phyloP scores from a whole-genome alignment of 1,284 basidiomycete species.

The Tilletia setariae region DNA sequence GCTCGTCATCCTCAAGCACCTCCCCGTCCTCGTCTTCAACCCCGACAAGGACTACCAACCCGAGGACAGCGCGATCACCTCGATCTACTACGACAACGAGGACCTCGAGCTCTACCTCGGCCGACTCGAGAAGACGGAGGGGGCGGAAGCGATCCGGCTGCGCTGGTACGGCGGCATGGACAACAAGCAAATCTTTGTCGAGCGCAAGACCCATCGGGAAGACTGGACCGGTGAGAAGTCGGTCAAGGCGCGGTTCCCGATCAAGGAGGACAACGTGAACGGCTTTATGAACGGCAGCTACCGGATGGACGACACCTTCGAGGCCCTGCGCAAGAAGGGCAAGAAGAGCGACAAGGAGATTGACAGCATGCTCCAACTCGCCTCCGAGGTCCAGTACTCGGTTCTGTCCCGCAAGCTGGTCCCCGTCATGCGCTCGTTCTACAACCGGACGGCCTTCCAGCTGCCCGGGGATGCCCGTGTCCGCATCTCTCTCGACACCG shows the following conservation, averaged over 20 bases:
- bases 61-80: constrained; percentile 79
- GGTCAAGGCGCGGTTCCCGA: constrained; percentile 94
- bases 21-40: constrained; percentile 77
- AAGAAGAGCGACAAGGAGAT: constrained; percentile 93
- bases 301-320: constrained; percentile 91
- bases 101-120: constrained; percentile 97
- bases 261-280: constrained; percentile 93
- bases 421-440: constrained; percentile 93
- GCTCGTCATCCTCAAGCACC: constrained; percentile 84
- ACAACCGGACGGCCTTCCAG: constrained; percentile 98
- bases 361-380: constrained; percentile 91
- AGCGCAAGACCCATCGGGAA: constrained; percentile 97
- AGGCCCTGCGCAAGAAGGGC: constrained; percentile 79
- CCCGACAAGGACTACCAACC: constrained; percentile 87
- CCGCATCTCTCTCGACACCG: constrained; percentile 95
- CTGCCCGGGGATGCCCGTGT: constrained; percentile 96
- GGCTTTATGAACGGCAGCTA: constrained; percentile 84
- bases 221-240: constrained; percentile 99
- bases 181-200: constrained; percentile 80
- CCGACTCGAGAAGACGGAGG: constrained; percentile 95
- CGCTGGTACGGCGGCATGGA: constrained; percentile 95
- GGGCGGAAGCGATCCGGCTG: constrained; percentile 90
- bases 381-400: constrained; percentile 91
- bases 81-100: constrained; percentile 90
- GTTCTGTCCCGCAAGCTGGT: constrained; percentile 76